phyloP scores from a whole-genome alignment of 2,329 filamentous ascomycete genomes.

The Chalaropsis ovoidea region DNA sequence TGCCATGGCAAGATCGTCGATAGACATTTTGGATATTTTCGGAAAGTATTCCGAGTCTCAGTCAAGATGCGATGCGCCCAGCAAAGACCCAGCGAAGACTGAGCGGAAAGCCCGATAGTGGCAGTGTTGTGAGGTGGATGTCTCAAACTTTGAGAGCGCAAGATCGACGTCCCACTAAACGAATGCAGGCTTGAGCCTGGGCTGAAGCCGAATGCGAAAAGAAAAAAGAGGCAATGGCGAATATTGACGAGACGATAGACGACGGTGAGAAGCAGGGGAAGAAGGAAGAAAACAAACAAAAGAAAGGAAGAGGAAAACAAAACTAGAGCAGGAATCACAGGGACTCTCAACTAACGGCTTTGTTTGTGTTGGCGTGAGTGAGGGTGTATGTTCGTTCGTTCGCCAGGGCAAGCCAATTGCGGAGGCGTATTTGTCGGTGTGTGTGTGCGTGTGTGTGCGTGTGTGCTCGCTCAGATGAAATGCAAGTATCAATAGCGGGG shows the following conservation, averaged over 20 bases:
- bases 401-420: constrained; percentile 10
- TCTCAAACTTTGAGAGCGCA: constrained; percentile 9
- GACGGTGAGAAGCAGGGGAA: not conserved
- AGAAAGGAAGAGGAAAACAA: not conserved
- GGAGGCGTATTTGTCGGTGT: constrained; percentile 12
- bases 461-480: constrained; percentile 12
- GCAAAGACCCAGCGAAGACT: not conserved
- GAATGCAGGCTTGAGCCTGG: not conserved
- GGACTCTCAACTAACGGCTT: not conserved
- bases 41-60: not conserved
- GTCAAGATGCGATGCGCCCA: not conserved
- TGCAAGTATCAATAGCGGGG: constrained; percentile 8
- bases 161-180: not conserved
- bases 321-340: not conserved
- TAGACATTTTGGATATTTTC: constrained; percentile 8
- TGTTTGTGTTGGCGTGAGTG: not conserved
- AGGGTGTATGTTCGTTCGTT: not conserved
- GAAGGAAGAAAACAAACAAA: not conserved
- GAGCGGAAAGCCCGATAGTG: not conserved
- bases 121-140: not conserved
- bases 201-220: not conserved
- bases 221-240: not conserved
- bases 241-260: constrained; percentile 9
- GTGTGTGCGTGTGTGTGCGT: no score
- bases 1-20: not conserved